Evolutionary conservation across 2,329 filamentous ascomycete genomes (phyloP).

Genomic region (Pleoardoris graminearum): DNA sequence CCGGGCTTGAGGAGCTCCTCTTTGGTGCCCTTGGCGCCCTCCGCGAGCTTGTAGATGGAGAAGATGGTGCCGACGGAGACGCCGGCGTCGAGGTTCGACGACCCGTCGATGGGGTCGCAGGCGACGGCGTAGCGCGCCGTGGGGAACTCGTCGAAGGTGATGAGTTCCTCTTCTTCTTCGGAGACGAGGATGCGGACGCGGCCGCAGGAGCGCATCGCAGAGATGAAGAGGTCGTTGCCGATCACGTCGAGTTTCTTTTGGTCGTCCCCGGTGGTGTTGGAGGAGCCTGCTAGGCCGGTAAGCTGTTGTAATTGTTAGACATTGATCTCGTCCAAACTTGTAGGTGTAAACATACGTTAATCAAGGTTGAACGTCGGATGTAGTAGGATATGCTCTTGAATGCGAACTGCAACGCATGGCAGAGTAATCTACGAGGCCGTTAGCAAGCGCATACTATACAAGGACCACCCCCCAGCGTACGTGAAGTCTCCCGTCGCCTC

Average conservation of each 20-base stretch:
- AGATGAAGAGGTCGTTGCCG: slow-evolving; percentile 96
- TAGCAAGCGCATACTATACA: not conserved
- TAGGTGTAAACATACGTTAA: slow-evolving; percentile 62
- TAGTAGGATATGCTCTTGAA: slow-evolving; percentile 99
- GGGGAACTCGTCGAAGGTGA: slow-evolving; percentile 78
- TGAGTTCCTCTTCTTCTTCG: slow-evolving; percentile 92
- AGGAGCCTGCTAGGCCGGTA: slow-evolving; percentile 89
- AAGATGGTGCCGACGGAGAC: slow-evolving; percentile 99
- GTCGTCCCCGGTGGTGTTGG: slow-evolving; percentile 94
- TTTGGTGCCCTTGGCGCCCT: slow-evolving; percentile 71
- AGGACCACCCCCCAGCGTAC: slow-evolving; percentile 56
- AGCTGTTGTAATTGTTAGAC: slow-evolving; percentile 54
- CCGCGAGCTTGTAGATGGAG: slow-evolving; percentile 85
- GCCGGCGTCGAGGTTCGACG: slow-evolving; percentile 95
- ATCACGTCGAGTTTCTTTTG: slow-evolving; percentile 99
- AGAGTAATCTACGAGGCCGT: slow-evolving; percentile 72
- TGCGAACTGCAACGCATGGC: slow-evolving; percentile 97
- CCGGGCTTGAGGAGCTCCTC: slow-evolving; percentile 89
- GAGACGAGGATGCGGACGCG: slow-evolving; percentile 93
- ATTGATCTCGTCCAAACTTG: too few species aligned
- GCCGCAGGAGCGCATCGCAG: slow-evolving; percentile 89
- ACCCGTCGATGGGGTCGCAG: slow-evolving; percentile 97
- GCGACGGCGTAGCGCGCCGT: slow-evolving; percentile 86
- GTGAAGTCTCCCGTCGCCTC: slow-evolving; percentile 99
- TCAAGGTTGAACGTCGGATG: slow-evolving; percentile 91